Evolutionary conservation across 2,329 filamentous ascomycete genomes (phyloP).

Genomic region (Aspergillus sergii): DNA sequence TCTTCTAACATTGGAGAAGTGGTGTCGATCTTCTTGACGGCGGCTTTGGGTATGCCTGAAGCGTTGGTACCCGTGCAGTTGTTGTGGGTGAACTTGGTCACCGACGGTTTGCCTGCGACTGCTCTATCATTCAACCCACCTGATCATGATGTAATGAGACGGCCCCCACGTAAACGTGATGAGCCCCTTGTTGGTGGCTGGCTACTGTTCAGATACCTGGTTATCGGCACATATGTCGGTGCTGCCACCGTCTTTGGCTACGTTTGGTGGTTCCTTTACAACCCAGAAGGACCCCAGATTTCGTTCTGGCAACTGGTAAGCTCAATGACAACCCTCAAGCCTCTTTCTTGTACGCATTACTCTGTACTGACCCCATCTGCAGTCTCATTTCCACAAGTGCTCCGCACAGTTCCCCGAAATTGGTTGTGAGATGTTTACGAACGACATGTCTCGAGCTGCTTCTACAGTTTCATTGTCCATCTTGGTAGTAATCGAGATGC

Average conservation of each 20-base stretch:
- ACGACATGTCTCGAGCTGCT: slow-evolving; percentile 82
- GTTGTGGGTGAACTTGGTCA: slow-evolving; percentile 98
- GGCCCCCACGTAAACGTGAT: slow-evolving; percentile 86
- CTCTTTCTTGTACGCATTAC: slow-evolving; percentile 12
- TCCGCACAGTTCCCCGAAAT: slow-evolving; percentile 82
- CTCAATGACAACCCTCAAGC: slow-evolving; percentile 7
- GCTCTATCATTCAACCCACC: slow-evolving; percentile 97
- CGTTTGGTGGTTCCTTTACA: slow-evolving; percentile 99
- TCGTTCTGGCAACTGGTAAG: slow-evolving; percentile 78
- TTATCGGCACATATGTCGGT: slow-evolving; percentile 94
- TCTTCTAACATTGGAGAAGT: slow-evolving; percentile 99
- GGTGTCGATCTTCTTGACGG: slow-evolving; percentile 97
- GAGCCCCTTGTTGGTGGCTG: slow-evolving; percentile 91
- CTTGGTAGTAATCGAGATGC: slow-evolving; percentile 97
- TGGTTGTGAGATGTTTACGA: slow-evolving; percentile 87
- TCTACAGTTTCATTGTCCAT: slow-evolving; percentile 90
- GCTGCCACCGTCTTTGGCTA: slow-evolving; percentile 94
- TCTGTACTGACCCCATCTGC: slow-evolving; percentile 11
- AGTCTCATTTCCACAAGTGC: slow-evolving; percentile 91
- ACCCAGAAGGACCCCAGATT: slow-evolving; percentile 86
- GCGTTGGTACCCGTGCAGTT: slow-evolving; percentile 95
- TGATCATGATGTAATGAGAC: slow-evolving; percentile 97
- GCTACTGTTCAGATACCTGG: slow-evolving; percentile 96
- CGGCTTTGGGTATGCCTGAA: slow-evolving; percentile 95
- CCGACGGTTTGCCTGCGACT: slow-evolving; percentile 93